These are phyloP conservation scores for Mucor lusitanicus DNA, from an alignment of 371 early-diverging fungal species.

Conservation along the genomic window DNA sequence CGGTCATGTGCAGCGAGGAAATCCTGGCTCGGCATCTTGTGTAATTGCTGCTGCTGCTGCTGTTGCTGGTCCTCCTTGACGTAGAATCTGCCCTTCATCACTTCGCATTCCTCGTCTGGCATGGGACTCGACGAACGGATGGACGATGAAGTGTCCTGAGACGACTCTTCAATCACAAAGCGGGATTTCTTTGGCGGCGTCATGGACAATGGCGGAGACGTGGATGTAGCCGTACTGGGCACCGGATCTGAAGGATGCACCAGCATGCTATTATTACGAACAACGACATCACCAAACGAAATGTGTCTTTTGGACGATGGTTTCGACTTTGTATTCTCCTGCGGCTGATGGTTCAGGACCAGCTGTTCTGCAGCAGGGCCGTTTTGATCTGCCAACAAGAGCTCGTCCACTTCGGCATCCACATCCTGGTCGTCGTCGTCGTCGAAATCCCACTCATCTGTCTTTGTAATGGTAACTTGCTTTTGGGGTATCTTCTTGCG, in stretches of 20 bases:
- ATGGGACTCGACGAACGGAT: constrained; percentile 34
- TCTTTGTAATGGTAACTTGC: constrained; percentile 31
- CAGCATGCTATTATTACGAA: constrained; percentile 24
- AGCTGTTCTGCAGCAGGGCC: background rate
- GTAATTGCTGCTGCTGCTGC: constrained; percentile 7
- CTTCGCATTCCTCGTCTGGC: constrained; percentile 46
- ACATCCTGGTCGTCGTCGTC: constrained; percentile 16
- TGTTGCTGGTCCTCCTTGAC: constrained; percentile 38
- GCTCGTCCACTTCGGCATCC: constrained; percentile 1
- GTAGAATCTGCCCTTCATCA: constrained; percentile 67
- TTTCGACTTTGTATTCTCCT: constrained; percentile 10
- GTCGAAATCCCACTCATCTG: constrained; percentile 54
- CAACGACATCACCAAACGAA: constrained; percentile 51
- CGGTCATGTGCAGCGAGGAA: constrained; percentile 8
- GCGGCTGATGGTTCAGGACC: background rate
- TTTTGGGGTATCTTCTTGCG: constrained; percentile 46
- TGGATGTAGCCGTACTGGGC: background rate
- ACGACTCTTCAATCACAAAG: constrained; percentile 53
- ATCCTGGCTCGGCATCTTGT: constrained; percentile 26
- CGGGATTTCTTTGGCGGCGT: constrained; percentile 47
- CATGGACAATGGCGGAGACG: background rate
- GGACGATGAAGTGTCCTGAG: constrained; percentile 6
- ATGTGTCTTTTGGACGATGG: constrained; percentile 36
- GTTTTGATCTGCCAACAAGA: background rate
- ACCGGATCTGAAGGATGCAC: constrained; percentile 24